Percentiles rank a stretch among this genome's conserved stretches.
These are phyloP conservation scores for Mrakiaceae sp. DNA, from an alignment of 1,284 basidiomycete genomes.

Conservation along the genomic window DNA sequence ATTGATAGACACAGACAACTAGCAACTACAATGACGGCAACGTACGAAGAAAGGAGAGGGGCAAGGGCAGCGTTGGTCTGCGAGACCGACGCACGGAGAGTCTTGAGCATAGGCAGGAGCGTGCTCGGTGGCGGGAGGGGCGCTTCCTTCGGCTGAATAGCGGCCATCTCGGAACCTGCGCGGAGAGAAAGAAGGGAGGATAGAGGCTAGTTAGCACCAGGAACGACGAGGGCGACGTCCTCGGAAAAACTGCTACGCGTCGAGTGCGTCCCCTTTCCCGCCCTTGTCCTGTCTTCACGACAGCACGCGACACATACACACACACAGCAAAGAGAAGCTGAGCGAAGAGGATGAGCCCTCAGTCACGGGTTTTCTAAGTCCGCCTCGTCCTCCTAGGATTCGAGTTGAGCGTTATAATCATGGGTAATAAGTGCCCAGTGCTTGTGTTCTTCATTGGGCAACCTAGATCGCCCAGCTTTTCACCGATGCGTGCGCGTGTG, in stretches of 20 bases:
- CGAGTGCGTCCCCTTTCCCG: too few species aligned
- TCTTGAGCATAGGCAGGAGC: slow-evolving; percentile 7
- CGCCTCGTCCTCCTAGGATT: slow-evolving; percentile 33
- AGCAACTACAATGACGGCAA: not conserved
- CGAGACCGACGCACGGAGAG: slow-evolving; percentile 5
- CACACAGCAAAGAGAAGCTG: not conserved
- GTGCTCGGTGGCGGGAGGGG: not conserved
- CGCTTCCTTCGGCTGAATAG: too few species aligned
- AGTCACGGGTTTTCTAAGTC: slow-evolving; percentile 42
- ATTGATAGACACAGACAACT: not conserved
- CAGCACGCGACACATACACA: too few species aligned
- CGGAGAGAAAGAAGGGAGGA: too few species aligned
- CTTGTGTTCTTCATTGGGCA: slow-evolving; percentile 16
- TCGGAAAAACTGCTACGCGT: too few species aligned
- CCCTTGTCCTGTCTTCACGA: too few species aligned
- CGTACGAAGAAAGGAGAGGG: slow-evolving; percentile 31
- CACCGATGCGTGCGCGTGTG: too few species aligned
- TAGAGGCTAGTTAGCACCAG: too few species aligned
- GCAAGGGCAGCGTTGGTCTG: slow-evolving; percentile 26
- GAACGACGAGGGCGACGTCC: too few species aligned
- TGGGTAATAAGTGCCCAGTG: slow-evolving; percentile 18
- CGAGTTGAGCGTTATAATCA: slow-evolving; percentile 17
- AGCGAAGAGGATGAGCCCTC: slow-evolving; percentile 22
- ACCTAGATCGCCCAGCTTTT: too few species aligned
- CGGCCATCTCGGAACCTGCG: too few species aligned